phyloP scores from a whole-genome alignment of 2,329 filamentous ascomycete species.

The Aspergillus oerlinghausenensis region DNA sequence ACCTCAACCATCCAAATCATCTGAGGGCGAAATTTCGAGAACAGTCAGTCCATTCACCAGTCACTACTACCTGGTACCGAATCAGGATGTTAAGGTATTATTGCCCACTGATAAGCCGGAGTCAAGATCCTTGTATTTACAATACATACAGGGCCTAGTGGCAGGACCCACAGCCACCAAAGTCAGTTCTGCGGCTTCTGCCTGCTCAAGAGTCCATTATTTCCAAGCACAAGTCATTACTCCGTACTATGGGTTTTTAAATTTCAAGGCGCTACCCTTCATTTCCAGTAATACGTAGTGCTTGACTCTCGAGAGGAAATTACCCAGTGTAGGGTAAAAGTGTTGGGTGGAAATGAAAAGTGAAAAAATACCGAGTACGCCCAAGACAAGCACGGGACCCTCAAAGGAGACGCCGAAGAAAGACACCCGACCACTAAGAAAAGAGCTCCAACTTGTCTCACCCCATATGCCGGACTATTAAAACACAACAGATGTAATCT shows the following conservation, averaged over 20 bases:
- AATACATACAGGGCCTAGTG: background rate
- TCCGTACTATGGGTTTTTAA: background rate
- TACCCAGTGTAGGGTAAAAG: background rate
- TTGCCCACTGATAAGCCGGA: background rate
- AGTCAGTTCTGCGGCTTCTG: background rate
- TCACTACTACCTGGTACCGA: too few species aligned
- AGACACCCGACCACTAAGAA: background rate
- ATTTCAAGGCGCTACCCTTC: background rate
- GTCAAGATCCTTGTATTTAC: background rate
- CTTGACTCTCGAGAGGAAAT: background rate
- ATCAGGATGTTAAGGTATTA: background rate
- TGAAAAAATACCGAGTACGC: background rate
- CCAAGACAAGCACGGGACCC: background rate
- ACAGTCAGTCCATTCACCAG: background rate
- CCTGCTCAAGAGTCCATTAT: background rate
- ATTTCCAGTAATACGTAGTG: background rate
- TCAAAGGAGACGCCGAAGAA: background rate
- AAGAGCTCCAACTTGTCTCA: conserved; percentile 4
- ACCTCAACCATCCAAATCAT: background rate
- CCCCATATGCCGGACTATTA: background rate
- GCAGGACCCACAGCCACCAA: background rate
- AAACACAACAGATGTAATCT: background rate
- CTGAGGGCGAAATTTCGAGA: background rate
- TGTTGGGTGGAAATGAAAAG: background rate
- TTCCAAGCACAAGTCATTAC: too few species aligned